Percentiles rank a stretch among this genome's conserved stretches.
Conservation (phyloP, 345 rosid genomes). For the Erodium maritimum region DNA sequence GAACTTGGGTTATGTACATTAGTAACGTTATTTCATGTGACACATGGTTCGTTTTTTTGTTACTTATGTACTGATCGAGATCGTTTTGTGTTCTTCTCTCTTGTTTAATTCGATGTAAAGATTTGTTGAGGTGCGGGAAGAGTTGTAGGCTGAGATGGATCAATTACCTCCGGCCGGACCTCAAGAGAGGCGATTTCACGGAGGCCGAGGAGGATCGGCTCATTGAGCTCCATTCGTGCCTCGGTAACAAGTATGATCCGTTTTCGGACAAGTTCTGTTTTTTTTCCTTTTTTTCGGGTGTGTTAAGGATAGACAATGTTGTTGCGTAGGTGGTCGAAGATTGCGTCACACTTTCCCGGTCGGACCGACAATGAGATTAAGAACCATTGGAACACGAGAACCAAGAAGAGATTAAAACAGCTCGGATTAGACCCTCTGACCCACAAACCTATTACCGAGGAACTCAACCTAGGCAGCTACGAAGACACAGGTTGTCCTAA, state of each 20-base stretch:
- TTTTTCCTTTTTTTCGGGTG: not conserved
- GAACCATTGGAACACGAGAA: constrained; percentile 87
- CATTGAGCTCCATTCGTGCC: constrained; percentile 65
- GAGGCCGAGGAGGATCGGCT: constrained; percentile 68
- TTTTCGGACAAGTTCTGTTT: too few species aligned
- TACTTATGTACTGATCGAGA: not conserved
- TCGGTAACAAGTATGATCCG: constrained; percentile 61
- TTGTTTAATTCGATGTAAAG: too few species aligned
- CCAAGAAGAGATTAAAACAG: constrained; percentile 63
- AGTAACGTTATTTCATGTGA: too few species aligned
- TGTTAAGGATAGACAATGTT: not conserved
- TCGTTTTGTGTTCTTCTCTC: too few species aligned
- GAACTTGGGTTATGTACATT: too few species aligned
- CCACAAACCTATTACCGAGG: constrained; percentile 29
- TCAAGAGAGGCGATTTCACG: constrained; percentile 72
- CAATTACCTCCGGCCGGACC: constrained; percentile 83
- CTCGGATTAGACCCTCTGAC: constrained; percentile 59
- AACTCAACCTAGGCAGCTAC: constrained; percentile 13
- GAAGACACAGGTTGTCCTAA: constrained; percentile 1
- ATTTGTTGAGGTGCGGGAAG: constrained; percentile 77
- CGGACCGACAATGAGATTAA: constrained; percentile 92
- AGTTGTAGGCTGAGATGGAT: constrained; percentile 95
- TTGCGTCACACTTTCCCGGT: constrained; percentile 82
- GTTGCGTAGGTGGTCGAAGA: constrained; percentile 71
- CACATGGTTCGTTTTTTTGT: too few species aligned